Conservation (phyloP, 805 yeast genomes). For the Torulaspora maleeae region DNA sequence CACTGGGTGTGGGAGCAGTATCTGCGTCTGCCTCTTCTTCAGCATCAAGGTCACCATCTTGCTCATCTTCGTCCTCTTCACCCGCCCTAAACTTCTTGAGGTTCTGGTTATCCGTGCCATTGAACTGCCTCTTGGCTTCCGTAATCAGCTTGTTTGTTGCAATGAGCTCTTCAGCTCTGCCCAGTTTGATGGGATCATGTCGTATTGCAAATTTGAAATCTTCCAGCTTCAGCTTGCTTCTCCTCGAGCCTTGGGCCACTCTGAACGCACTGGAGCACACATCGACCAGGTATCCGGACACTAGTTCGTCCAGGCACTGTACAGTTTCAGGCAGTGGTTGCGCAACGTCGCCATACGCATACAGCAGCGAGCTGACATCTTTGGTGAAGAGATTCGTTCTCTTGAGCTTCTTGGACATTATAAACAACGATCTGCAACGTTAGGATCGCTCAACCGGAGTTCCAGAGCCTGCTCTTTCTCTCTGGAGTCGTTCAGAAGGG, state of each 20-base stretch:
- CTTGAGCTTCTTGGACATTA: slow-evolving; percentile 38
- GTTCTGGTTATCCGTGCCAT: slow-evolving; percentile 51
- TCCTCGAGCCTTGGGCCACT: slow-evolving; percentile 46
- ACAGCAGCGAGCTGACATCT: slow-evolving; percentile 54
- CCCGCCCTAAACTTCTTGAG: slow-evolving; percentile 30
- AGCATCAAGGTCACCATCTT: slow-evolving; percentile 24
- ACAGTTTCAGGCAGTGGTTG: slow-evolving; percentile 64
- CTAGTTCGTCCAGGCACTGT: slow-evolving; percentile 60
- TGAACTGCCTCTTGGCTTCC: slow-evolving; percentile 64
- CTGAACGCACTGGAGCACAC: slow-evolving; percentile 52
- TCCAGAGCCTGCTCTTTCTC: background rate
- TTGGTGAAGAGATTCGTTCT: slow-evolving; percentile 43
- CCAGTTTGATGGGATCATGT: slow-evolving; percentile 60
- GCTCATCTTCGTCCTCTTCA: slow-evolving; percentile 31
- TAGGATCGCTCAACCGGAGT: background rate
- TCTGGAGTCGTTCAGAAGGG: background rate
- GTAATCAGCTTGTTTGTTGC: slow-evolving; percentile 55
- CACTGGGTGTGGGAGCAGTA: slow-evolving; percentile 1
- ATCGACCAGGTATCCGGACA: slow-evolving; percentile 58
- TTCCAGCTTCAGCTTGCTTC: slow-evolving; percentile 64
- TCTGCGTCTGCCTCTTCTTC: slow-evolving; percentile 16
- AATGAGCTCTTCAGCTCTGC: slow-evolving; percentile 63
- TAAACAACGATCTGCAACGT: background rate
- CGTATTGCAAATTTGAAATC: slow-evolving; percentile 69
- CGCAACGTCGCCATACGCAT: slow-evolving; percentile 70